Evolutionary conservation across 2,329 filamentous ascomycete species (phyloP), one percentile per base, ranked within the genome.

Genomic region (Arachnomyces sp.): DNA sequence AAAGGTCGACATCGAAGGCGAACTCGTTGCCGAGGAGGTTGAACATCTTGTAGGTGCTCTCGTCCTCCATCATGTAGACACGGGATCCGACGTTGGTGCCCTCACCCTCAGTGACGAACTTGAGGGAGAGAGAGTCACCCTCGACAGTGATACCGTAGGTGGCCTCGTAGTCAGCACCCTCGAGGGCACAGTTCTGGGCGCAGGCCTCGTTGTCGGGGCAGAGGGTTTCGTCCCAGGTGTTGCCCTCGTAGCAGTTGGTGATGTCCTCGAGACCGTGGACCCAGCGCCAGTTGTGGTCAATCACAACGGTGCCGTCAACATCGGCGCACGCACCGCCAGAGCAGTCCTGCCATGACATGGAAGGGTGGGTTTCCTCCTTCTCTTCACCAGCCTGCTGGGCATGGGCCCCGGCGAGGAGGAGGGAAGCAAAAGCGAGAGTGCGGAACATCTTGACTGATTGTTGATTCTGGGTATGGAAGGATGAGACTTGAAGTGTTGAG

Each of bases 1-100:
- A 82, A 33, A 82, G 75, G 56, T 85, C 81, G 17, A 84, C 80
- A 40, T 84, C 80, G 46, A 85, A 83, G 40, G 78, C 80, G 63
- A 85, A 79, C 60, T 85, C 81, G 54, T 80, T 72, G 61, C 77
- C 77, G 39, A 78, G 67, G 43, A 84, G 67, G 43, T 76, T 71
- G 64, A 84, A 79, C 55, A 74, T 71, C 64, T 82, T 65, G 61
- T 85, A 85, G 43, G 72, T 74, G 49, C 66, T 68, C 33, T 79
- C 73, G 38, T 69, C 65, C 50, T 73, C 71, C 66, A 84, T 74
- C 46, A 84, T 70, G 58, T 82, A 85, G 32, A 80, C 63, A 50
- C 81, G 74, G 40, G 76, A 68, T 28, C 64, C 64, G 34, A 69
- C 50, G 45, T 67, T 68, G 14, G 54, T 50, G n/a, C 39, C 13